A percentile compares a stretch with the other conserved stretches of the same genome.
Conservation (phyloP, 2,329 filamentous ascomycete genomes). For the Alternaria dauci region DNA sequence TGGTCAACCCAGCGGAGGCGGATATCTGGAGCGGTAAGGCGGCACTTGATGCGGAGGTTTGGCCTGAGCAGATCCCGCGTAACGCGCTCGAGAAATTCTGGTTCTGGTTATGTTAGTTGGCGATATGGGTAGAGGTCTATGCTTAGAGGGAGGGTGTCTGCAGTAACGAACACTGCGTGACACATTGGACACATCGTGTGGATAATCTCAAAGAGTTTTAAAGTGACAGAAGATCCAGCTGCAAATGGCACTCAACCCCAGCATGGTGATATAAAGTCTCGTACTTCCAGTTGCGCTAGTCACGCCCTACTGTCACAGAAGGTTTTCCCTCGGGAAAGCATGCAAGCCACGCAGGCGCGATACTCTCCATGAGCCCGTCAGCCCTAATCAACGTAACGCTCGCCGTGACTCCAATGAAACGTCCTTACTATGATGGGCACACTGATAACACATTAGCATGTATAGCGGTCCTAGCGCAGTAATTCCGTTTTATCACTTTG, state of each 20-base stretch:
- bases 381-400: neutral
- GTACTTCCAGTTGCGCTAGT: neutral
- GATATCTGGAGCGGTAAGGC: conserved; percentile 60
- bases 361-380: neutral
- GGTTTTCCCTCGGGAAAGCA: neutral
- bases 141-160: conserved; percentile 1
- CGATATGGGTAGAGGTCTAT: neutral
- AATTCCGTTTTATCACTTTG: neutral
- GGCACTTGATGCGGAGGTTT: conserved; percentile 56
- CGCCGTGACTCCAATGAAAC: neutral
- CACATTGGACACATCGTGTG: neutral
- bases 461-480: neutral
- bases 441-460: neutral
- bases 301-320: conserved; percentile 1
- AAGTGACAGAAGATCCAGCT: neutral
- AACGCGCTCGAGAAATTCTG: conserved; percentile 59
- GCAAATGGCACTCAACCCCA: neutral
- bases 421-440: neutral
- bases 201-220: neutral
- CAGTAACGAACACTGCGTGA: neutral
- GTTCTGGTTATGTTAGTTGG: conserved; percentile 56
- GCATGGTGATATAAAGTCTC: neutral
- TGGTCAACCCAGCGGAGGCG: conserved; percentile 52
- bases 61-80: conserved; percentile 54
- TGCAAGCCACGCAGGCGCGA: neutral